Evolutionary conservation across 768 basidiomycete genomes (phyloP), one percentile per base, ranked within the genome.

Genomic region (Cubamyces lactineus): DNA sequence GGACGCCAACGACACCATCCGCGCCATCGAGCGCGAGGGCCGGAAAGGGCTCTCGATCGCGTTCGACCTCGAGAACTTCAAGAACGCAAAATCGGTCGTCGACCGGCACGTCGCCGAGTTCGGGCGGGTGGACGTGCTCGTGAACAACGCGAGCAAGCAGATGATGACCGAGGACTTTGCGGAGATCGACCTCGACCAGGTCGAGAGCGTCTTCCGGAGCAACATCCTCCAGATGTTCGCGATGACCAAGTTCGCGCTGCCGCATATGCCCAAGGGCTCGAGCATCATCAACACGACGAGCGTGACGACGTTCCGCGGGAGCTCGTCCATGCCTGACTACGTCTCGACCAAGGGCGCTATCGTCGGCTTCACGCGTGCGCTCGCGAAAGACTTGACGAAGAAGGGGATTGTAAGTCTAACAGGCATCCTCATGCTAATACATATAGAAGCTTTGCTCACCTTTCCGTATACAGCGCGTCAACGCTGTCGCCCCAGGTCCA

Each of bases 161-260:
- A 73, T 76, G 48, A 79, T 81, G 69, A 55, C 49, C 62, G 72
- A 79, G 60, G 68, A 79, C 45, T 74, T 84, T 42, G 79, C 76
- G 49, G 76, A 82, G 0, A 82, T 86, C 45, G 77, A 84, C 65
- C 71, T 86, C 39, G 73, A 78, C 51, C 78, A 82, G 28, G 84
- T 86, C 34, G 75, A 81, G 62, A 81, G 79, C 65, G 84, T 82
- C 3, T 86, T 84, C 77, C 70, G 79, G 48, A 74, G 77, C 53
- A 87, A 88, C 75, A 84, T 86, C 67, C 62, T 87, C 46, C 78
- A 79, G 64, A 84, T 83, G 84, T 82, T 87, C 61, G 83, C 81
- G 0, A 59, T 86, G 23, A 79, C 83, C 26, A 85, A 84, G 70
- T 80, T 74, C 64, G 80, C 84, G 15, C 69, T 86, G 16, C 84